These are phyloP conservation scores for Lasiodiplodia sp. DNA, from an alignment of 2,329 filamentous ascomycete species.

Conservation along the genomic window DNA sequence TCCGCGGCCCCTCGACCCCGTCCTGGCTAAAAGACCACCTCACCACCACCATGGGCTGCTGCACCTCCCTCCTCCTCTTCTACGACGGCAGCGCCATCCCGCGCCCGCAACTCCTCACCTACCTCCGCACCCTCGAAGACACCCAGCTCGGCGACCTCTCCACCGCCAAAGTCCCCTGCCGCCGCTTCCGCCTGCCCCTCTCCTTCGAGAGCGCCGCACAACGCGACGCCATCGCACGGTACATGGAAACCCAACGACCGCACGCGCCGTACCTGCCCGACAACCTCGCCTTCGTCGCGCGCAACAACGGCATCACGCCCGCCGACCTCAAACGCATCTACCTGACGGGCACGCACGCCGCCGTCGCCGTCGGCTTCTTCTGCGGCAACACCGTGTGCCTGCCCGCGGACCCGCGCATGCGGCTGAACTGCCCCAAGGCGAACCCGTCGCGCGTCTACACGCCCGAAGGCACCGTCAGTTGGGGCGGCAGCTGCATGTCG, in stretches of 20 bases:
- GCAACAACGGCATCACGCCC: constrained; percentile 61
- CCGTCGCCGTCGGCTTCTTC: constrained; percentile 64
- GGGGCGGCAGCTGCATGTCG: constrained; percentile 63
- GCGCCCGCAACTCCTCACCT: constrained; percentile 45
- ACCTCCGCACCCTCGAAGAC: constrained; percentile 49
- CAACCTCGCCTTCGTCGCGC: constrained; percentile 65
- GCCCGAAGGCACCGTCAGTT: constrained; percentile 62
- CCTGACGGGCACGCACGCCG: constrained; percentile 59
- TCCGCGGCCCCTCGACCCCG: constrained; percentile 43
- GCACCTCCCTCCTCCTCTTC: constrained; percentile 52
- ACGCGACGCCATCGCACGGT: constrained; percentile 63
- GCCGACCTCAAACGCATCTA: constrained; percentile 60
- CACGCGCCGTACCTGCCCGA: constrained; percentile 69
- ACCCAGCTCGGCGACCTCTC: constrained; percentile 51
- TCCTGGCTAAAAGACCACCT: constrained; percentile 50
- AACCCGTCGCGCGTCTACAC: constrained; percentile 65
- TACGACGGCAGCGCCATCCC: constrained; percentile 50
- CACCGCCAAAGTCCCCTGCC: constrained; percentile 50
- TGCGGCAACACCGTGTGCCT: constrained; percentile 60
- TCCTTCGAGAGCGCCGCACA: constrained; percentile 53
- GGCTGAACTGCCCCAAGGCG: constrained; percentile 63
- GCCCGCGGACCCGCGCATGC: constrained; percentile 61
- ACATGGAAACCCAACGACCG: constrained; percentile 67
- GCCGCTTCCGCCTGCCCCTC: constrained; percentile 53
- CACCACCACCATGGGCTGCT: constrained; percentile 61